These are phyloP conservation scores for Neofusicoccum sp. DNA, from an alignment of 2,329 filamentous ascomycete species.

Conservation along the genomic window DNA sequence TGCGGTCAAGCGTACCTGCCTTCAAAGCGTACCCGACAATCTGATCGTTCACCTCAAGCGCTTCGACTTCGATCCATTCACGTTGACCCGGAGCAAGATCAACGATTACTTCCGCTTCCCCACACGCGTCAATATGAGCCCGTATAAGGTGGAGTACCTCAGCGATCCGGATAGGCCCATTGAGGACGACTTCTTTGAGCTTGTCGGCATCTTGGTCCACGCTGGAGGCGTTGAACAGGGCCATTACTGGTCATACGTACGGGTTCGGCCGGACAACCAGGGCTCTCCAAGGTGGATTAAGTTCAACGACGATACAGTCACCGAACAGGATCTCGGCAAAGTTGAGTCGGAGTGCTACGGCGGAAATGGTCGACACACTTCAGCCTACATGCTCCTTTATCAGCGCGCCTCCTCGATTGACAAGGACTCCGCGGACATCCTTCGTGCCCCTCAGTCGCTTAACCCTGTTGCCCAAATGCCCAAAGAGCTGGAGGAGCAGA, in stretches of 20 bases:
- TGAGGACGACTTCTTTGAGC: conserved; percentile 78
- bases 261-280: conserved; percentile 66
- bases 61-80: conserved; percentile 78
- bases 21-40: conserved; percentile 91
- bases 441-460: conserved; percentile 46
- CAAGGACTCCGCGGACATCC: conserved; percentile 33
- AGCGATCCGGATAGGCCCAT: conserved; percentile 61
- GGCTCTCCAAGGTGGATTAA: conserved; percentile 72
- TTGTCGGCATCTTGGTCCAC: conserved; percentile 94
- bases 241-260: conserved; percentile 96
- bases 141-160: conserved; percentile 85
- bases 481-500: conserved; percentile 53
- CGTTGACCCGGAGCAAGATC: conserved; percentile 84
- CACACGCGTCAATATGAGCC: conserved; percentile 77
- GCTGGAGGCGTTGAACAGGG: conserved; percentile 90
- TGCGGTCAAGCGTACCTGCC: conserved; percentile 86
- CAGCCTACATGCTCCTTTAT: conserved; percentile 98
- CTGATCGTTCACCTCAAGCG: conserved; percentile 93
- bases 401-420: conserved; percentile 72
- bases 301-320: conserved; percentile 90
- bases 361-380: conserved; percentile 31
- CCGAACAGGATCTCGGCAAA: conserved; percentile 69
- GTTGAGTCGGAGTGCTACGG: conserved; percentile 66
- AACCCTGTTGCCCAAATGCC: conserved; percentile 53
- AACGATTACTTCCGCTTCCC: conserved; percentile 95